A percentile compares a stretch with the other conserved stretches of the same genome.
These are phyloP conservation scores for Blakeslea trispora DNA, from an alignment of 371 early-diverging fungal species.

Conservation along the genomic window DNA sequence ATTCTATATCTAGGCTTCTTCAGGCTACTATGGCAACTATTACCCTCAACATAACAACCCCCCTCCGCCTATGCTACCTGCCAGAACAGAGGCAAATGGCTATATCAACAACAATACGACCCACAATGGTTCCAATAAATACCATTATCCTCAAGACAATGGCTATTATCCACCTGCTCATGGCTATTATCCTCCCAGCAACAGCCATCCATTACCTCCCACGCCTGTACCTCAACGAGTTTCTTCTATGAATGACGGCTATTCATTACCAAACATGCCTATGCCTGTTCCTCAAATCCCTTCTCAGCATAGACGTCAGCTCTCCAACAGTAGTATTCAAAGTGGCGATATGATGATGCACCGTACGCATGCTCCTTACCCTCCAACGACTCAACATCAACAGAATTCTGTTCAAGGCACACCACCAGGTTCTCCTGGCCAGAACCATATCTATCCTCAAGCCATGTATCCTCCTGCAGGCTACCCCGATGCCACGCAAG, in stretches of 20 bases:
- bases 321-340: conserved; percentile 10
- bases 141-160: conserved; percentile 17
- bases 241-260: neutral
- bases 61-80: conserved; percentile 19
- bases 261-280: conserved; percentile 11
- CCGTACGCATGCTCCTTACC: conserved; percentile 3
- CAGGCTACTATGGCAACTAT: conserved; percentile 13
- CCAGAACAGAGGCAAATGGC: conserved; percentile 13
- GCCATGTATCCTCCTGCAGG: conserved; percentile 18
- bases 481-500: conserved; percentile 24
- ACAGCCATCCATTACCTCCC: conserved; percentile 7
- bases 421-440: conserved; percentile 20
- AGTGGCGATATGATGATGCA: too few species aligned
- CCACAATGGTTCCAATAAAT: conserved; percentile 12
- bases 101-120: conserved; percentile 3
- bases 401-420: conserved; percentile 8
- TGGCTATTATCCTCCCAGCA: neutral
- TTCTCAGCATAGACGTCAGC: conserved; percentile 5
- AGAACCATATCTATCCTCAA: conserved; percentile 1
- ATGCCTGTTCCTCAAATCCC: conserved; percentile 25
- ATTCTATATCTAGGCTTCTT: neutral
- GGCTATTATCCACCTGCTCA: conserved; percentile 5
- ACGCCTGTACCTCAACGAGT: conserved; percentile 25
- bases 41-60: conserved; percentile 1
- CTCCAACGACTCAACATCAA: conserved; percentile 18